Evolutionary conservation across 2,329 filamentous ascomycete genomes (phyloP).

Genomic region (Cladosporium phlei): DNA sequence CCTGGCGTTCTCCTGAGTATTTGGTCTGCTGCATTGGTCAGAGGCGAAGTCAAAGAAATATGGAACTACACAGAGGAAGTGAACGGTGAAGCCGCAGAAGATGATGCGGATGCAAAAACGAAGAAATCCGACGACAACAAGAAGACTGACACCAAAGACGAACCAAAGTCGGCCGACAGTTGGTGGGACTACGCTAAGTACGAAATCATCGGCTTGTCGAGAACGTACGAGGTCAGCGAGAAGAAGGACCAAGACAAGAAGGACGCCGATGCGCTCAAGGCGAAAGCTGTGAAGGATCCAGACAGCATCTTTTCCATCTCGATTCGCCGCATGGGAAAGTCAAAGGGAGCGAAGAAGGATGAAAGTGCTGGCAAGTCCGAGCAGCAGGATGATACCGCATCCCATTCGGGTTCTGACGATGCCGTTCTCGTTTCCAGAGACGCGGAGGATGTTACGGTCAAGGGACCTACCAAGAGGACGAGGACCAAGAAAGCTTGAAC

Average conservation of each 20-base stretch:
- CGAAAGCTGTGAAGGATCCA: conserved; percentile 8
- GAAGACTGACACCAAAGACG: conserved; percentile 4
- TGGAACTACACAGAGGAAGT: conserved; percentile 73
- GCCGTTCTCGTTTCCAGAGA: conserved; percentile 14
- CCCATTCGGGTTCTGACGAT: conserved; percentile 14
- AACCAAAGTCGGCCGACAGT: conserved; percentile 8
- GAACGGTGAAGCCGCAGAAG: conserved; percentile 37
- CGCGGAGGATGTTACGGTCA: background rate
- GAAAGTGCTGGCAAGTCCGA: background rate
- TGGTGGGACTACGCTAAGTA: conserved; percentile 11
- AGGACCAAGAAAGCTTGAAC: conserved; percentile 7
- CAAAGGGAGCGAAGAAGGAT: background rate
- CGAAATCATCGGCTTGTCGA: conserved; percentile 6
- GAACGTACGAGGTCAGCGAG: background rate
- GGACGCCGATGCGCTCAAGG: conserved; percentile 5
- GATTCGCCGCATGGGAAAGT: conserved; percentile 9
- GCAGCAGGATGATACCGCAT: background rate
- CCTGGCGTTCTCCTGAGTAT: conserved; percentile 72
- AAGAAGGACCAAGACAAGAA: conserved; percentile 25
- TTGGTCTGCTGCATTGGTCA: conserved; percentile 66
- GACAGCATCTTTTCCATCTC: conserved; percentile 14
- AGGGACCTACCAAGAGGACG: background rate
- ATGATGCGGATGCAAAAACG: conserved; percentile 16
- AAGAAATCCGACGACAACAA: conserved; percentile 14
- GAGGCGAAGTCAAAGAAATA: conserved; percentile 69